Conservation (phyloP, 179 eudicot species). For the Actinidia arguta region DNA sequence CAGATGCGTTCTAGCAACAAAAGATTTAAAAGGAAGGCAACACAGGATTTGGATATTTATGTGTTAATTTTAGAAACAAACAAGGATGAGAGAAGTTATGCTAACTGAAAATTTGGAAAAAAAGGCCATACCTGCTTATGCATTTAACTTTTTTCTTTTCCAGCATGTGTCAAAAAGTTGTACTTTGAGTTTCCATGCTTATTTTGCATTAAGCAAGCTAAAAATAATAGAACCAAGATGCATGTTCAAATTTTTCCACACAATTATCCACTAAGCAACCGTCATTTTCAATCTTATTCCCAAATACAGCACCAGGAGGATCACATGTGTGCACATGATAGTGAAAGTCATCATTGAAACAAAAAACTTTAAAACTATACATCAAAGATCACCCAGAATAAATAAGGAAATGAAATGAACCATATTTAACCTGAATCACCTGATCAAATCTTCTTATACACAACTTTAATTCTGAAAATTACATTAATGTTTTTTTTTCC, state of each 20-base stretch:
- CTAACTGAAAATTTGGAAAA: neutral
- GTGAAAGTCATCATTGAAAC: too few relatives aligned
- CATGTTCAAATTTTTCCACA: neutral
- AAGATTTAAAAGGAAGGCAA: neutral
- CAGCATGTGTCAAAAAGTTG: neutral
- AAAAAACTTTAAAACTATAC: too few relatives aligned
- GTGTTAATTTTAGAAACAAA: neutral
- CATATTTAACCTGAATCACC: too few relatives aligned
- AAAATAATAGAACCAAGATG: neutral
- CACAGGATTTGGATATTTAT: neutral
- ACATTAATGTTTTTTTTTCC: too few relatives aligned
- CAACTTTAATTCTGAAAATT: too few relatives aligned
- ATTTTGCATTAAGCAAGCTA: neutral
- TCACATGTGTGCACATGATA: too few relatives aligned
- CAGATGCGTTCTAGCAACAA: neutral
- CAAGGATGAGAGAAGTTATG: constrained; percentile 6
- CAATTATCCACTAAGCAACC: too few relatives aligned
- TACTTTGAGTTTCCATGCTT: neutral
- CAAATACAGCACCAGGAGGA: too few relatives aligned
- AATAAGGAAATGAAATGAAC: too few relatives aligned
- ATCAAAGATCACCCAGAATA: too few relatives aligned
- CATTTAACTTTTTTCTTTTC: neutral
- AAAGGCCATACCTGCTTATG: neutral
- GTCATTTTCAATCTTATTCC: too few relatives aligned
- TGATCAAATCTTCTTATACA: too few relatives aligned